A percentile compares a stretch with the other conserved stretches of the same genome.
Conservation (phyloP, 1,284 basidiomycete genomes). For the Ustilago loliicola region DNA sequence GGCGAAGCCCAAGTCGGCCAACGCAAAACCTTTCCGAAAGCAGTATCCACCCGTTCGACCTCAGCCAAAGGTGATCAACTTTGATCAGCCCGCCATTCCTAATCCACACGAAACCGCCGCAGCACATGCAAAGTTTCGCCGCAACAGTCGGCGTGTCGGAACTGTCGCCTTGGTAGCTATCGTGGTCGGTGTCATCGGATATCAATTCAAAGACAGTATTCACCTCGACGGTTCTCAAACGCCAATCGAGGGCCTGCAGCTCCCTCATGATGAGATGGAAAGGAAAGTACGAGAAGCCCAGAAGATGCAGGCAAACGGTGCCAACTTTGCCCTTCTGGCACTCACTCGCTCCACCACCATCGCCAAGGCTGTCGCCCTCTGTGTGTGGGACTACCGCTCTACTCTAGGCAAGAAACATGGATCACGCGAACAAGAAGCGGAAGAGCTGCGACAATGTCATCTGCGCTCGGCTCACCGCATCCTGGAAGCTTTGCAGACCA, state of each 20-base stretch:
- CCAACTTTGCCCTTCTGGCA: constrained; percentile 61
- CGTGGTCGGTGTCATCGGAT: constrained; percentile 36
- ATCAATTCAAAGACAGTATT: constrained; percentile 40
- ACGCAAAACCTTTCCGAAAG: constrained; percentile 52
- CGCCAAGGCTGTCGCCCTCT: constrained; percentile 67
- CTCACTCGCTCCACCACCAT: constrained; percentile 66
- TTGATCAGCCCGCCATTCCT: constrained; percentile 67
- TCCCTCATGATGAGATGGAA: constrained; percentile 62
- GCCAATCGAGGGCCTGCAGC: constrained; percentile 41
- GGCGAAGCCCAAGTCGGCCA: constrained; percentile 7
- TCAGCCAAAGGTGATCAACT: constrained; percentile 60
- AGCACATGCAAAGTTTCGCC: constrained; percentile 62
- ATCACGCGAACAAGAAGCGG: constrained; percentile 50
- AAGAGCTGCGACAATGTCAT: constrained; percentile 66
- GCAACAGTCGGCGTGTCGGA: constrained; percentile 33
- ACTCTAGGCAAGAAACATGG: constrained; percentile 59
- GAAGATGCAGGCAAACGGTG: constrained; percentile 44
- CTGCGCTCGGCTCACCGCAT: constrained; percentile 67
- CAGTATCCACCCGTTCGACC: constrained; percentile 60
- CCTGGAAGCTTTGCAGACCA: constrained; percentile 71
- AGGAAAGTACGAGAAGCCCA: constrained; percentile 54
- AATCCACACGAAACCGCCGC: constrained; percentile 65
- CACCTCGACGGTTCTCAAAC: constrained; percentile 52
- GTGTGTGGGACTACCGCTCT: constrained; percentile 68
- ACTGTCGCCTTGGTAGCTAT: constrained; percentile 16